A percentile compares a stretch with the other conserved stretches of the same genome.
These are phyloP conservation scores for Salix caprea DNA, from an alignment of 345 rosid species.

Conservation along the genomic window DNA sequence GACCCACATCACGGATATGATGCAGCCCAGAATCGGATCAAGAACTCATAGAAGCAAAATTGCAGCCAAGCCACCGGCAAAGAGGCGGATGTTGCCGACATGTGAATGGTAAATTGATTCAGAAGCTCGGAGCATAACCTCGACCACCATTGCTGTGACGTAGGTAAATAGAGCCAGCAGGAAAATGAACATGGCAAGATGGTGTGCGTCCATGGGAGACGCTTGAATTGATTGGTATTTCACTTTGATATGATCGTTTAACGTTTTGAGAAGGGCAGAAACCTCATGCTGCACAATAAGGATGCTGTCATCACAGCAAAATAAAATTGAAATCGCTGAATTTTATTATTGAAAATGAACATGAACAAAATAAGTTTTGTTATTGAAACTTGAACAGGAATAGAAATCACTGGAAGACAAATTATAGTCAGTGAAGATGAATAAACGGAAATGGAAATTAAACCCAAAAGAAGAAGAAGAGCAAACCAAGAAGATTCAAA, in stretches of 20 bases:
- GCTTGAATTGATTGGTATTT: not conserved
- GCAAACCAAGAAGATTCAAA: no score
- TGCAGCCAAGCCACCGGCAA: not conserved
- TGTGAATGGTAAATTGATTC: not conserved
- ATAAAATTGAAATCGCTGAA: no score
- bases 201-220: not conserved
- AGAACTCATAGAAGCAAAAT: not conserved
- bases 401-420: no score
- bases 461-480: no score
- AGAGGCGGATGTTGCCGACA: not conserved
- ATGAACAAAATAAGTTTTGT: no score
- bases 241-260: not conserved
- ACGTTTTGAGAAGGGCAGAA: not conserved
- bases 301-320: not conserved
- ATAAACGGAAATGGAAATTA: no score
- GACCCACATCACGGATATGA: not conserved
- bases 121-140: not conserved
- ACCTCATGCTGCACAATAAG: not conserved
- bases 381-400: no score
- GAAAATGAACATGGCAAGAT: not conserved
- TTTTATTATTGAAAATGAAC: no score
- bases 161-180: not conserved
- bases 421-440: no score
- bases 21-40: not conserved
- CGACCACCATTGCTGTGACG: not conserved